Evolutionary conservation across 2,329 filamentous ascomycete genomes (phyloP).

Genomic region (Fusarium pseudograminearum): DNA sequence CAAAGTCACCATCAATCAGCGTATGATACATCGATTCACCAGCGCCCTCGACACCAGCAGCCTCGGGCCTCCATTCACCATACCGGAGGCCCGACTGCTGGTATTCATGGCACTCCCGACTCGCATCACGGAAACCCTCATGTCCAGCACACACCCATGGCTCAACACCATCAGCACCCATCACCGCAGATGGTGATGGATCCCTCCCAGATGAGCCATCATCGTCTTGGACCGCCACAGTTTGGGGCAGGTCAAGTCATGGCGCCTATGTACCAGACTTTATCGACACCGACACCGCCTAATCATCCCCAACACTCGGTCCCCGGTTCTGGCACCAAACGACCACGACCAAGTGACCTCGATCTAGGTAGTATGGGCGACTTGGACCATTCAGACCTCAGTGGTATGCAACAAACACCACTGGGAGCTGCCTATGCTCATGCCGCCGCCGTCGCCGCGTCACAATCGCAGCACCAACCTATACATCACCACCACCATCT

Average conservation of each 20-base stretch:
- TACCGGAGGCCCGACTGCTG: constrained; percentile 55
- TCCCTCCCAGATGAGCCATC: constrained; percentile 64
- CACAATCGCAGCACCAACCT: constrained; percentile 58
- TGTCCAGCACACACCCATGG: constrained; percentile 52
- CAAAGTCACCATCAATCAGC: constrained; percentile 72
- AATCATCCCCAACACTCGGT: constrained; percentile 48
- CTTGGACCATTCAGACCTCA: constrained; percentile 67
- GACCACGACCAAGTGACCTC: constrained; percentile 69
- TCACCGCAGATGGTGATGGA: constrained; percentile 68
- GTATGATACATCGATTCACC: constrained; percentile 65
- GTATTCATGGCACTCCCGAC: constrained; percentile 60
- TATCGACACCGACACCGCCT: constrained; percentile 56
- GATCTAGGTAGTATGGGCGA: constrained; percentile 65
- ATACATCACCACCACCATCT: constrained; percentile 86
- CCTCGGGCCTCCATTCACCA: constrained; percentile 65
- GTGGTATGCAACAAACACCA: constrained; percentile 65
- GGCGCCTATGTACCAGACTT: constrained; percentile 64
- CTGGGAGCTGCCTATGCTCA: constrained; percentile 66
- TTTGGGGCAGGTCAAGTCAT: constrained; percentile 65
- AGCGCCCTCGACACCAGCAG: constrained; percentile 52
- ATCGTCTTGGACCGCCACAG: constrained; percentile 65
- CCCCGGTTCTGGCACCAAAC: constrained; percentile 58
- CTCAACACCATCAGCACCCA: constrained; percentile 62
- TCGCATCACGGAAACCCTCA: constrained; percentile 53
- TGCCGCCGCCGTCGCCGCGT: constrained; percentile 52